Evolutionary conservation across 2,329 filamentous ascomycete species (phyloP).

Genomic region (Cladorrhinum sp.): DNA sequence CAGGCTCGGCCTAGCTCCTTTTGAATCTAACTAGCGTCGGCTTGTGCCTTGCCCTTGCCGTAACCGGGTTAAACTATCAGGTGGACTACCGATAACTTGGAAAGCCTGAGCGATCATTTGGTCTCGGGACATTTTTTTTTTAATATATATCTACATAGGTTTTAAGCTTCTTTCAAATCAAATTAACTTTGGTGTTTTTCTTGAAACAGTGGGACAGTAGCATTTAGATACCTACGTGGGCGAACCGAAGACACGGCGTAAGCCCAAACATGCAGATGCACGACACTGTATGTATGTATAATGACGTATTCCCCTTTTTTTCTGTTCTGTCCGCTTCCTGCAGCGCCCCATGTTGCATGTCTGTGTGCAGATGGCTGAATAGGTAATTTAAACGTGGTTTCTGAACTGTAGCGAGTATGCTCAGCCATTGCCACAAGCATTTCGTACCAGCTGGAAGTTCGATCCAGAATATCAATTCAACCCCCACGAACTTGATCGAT

Average conservation of each 20-base stretch:
- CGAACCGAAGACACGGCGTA: background rate
- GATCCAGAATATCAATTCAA: background rate
- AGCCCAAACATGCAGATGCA: background rate
- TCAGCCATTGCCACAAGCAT: background rate
- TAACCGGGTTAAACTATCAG: background rate
- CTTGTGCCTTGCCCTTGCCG: constrained; percentile 4
- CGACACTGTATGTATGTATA: constrained; percentile 11
- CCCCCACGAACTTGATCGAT: background rate
- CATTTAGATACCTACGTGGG: background rate
- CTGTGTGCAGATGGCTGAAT: background rate
- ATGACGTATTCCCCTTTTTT: constrained; percentile 11
- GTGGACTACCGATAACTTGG: constrained; percentile 1
- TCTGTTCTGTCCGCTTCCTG: background rate
- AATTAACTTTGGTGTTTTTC: background rate
- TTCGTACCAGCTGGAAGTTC: background rate
- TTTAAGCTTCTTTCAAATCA: background rate
- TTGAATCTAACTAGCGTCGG: constrained; percentile 13
- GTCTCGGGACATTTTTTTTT: background rate
- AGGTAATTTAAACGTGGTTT: background rate
- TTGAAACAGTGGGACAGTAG: too few relatives aligned
- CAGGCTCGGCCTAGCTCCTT: background rate
- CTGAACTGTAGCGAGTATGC: background rate
- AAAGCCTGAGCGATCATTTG: background rate
- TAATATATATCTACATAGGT: too few relatives aligned
- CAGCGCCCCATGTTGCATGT: background rate